Evolutionary conservation across 805 yeast species (phyloP).

Genomic region (Monosporozyma aerobia): DNA sequence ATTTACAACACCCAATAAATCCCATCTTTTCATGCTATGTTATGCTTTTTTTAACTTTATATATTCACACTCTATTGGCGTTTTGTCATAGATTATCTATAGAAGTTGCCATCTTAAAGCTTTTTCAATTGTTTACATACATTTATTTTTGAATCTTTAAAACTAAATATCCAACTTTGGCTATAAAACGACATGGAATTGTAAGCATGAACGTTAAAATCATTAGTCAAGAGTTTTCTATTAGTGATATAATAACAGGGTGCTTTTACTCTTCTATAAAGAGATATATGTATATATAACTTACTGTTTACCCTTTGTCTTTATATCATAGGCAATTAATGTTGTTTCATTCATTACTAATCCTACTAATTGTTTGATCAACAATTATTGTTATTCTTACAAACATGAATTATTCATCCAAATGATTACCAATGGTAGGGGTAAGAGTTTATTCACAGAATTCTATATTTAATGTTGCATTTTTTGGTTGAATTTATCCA

Average conservation of each 20-base stretch:
- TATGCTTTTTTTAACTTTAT: background rate
- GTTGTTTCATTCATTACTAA: background rate
- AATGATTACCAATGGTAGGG: background rate
- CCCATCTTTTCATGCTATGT: constrained; percentile 8
- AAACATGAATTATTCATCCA: background rate
- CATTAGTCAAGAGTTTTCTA: background rate
- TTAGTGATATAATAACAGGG: background rate
- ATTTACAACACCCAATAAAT: constrained; percentile 2
- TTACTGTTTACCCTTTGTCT: background rate
- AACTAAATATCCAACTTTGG: background rate
- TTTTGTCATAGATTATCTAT: background rate
- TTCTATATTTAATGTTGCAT: constrained; percentile 11
- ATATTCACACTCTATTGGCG: background rate
- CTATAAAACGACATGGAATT: background rate
- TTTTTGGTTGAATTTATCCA: constrained; percentile 43
- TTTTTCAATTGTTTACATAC: background rate
- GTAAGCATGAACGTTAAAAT: background rate
- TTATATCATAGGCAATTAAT: background rate
- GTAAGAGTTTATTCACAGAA: background rate
- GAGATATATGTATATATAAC: background rate
- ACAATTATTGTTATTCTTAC: background rate
- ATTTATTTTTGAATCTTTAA: background rate
- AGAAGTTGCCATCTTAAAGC: background rate
- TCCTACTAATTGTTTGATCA: background rate
- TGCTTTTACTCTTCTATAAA: background rate